These are phyloP conservation scores for Sporothrix humicola DNA, from an alignment of 2,329 filamentous ascomycete species.

Conservation along the genomic window DNA sequence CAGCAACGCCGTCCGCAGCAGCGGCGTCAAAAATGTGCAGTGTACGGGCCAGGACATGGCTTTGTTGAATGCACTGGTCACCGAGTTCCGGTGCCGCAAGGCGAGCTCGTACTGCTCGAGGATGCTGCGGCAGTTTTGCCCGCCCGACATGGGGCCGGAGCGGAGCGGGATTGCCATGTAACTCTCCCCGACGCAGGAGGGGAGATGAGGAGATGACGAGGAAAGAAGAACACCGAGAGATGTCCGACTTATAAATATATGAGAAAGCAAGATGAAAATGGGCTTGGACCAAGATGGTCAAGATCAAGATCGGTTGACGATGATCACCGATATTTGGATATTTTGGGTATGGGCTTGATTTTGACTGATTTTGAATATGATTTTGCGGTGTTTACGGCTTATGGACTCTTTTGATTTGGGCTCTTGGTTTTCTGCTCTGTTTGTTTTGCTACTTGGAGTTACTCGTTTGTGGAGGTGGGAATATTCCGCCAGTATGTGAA, in stretches of 20 bases:
- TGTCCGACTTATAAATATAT: constrained; percentile 17
- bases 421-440: neutral
- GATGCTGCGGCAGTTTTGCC: constrained; percentile 25
- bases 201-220: neutral
- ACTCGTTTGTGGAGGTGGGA: neutral
- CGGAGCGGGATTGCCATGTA: constrained; percentile 4
- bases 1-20: constrained; percentile 22
- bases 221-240: neutral
- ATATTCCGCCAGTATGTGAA: neutral
- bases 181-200: neutral
- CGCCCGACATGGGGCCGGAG: constrained; percentile 9
- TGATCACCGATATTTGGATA: neutral
- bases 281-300: neutral
- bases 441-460: neutral
- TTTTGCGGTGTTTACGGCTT: neutral
- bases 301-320: neutral
- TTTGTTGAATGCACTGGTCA: constrained; percentile 14
- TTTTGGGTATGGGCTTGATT: neutral
- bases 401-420: neutral
- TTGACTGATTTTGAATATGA: neutral
- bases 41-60: constrained; percentile 20
- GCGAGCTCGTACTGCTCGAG: constrained; percentile 26
- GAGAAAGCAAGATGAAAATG: neutral
- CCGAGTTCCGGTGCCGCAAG: constrained; percentile 27
- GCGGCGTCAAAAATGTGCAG: constrained; percentile 11